Conservation (phyloP, 805 yeast genomes). For the Jamesozyma gamospora region DNA sequence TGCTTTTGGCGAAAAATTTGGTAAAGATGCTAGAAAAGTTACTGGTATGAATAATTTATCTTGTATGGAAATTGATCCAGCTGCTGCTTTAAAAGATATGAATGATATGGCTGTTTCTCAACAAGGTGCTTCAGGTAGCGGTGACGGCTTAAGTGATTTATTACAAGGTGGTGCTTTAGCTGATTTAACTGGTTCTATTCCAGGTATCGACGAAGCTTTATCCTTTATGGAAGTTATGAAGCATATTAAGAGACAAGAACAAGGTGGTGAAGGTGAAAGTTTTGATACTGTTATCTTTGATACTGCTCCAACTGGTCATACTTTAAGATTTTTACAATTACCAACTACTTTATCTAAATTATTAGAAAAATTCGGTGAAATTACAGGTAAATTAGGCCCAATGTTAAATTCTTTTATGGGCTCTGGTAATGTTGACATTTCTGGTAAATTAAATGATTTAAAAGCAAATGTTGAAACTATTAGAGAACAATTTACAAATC, state of each 20-base stretch:
- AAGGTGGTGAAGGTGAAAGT: constrained; percentile 31
- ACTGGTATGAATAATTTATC: constrained; percentile 81
- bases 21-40: constrained; percentile 90
- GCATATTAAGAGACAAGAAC: constrained; percentile 74
- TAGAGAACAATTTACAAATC: constrained; percentile 89
- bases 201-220: constrained; percentile 97
- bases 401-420: constrained; percentile 73
- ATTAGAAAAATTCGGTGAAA: constrained; percentile 75
- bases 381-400: constrained; percentile 83
- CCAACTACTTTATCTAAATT: constrained; percentile 88
- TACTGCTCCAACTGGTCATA: constrained; percentile 99
- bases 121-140: constrained; percentile 34
- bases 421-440: constrained; percentile 58
- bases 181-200: constrained; percentile 89
- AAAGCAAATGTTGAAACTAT: constrained; percentile 57
- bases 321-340: constrained; percentile 85
- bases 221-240: constrained; percentile 97
- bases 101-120: constrained; percentile 38
- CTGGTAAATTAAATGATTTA: constrained; percentile 39
- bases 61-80: constrained; percentile 98
- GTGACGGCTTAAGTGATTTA: constrained; percentile 25
- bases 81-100: constrained; percentile 85
- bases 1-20: constrained; percentile 96
- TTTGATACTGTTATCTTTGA: constrained; percentile 91
- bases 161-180: constrained; percentile 37